Conservation (phyloP, 2,329 filamentous ascomycete species). For the Zalaria sp. region DNA sequence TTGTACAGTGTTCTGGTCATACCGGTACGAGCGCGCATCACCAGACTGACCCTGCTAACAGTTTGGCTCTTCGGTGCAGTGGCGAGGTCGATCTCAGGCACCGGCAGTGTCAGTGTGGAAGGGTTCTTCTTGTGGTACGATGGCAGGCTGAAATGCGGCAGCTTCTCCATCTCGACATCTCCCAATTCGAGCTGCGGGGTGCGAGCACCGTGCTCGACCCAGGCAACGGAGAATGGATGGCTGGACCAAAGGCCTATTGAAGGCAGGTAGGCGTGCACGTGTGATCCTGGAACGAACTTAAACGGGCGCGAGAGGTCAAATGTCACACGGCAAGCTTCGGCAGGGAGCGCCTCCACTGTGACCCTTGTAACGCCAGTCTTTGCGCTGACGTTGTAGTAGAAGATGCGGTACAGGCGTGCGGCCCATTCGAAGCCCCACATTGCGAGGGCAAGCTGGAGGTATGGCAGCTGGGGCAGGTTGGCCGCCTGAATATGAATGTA, state of each 20-base stretch:
- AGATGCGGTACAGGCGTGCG: constrained; percentile 32
- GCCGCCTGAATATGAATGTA: constrained; percentile 67
- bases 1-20: constrained; percentile 59
- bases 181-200: constrained; percentile 10
- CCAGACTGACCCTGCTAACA: constrained; percentile 47
- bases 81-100: constrained; percentile 5
- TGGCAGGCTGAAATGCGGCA: constrained; percentile 6
- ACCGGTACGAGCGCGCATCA: constrained; percentile 60
- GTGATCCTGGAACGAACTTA: constrained; percentile 39
- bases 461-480: constrained; percentile 53
- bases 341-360: constrained; percentile 43
- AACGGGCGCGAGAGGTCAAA: constrained; percentile 43
- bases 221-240: constrained; percentile 37
- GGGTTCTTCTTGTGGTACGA: background rate
- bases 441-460: constrained; percentile 58
- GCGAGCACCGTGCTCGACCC: constrained; percentile 22
- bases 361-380: constrained; percentile 35
- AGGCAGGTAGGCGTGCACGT: constrained; percentile 48
- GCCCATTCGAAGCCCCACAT: constrained; percentile 60
- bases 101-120: constrained; percentile 3
- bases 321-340: constrained; percentile 46
- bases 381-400: constrained; percentile 39
- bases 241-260: constrained; percentile 25
- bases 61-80: constrained; percentile 9
- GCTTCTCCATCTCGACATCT: constrained; percentile 18